Percentiles rank a stretch among this genome's conserved stretches.
Evolutionary conservation across 345 rosid genomes (phyloP).

Genomic region (Turnera subulata): DNA sequence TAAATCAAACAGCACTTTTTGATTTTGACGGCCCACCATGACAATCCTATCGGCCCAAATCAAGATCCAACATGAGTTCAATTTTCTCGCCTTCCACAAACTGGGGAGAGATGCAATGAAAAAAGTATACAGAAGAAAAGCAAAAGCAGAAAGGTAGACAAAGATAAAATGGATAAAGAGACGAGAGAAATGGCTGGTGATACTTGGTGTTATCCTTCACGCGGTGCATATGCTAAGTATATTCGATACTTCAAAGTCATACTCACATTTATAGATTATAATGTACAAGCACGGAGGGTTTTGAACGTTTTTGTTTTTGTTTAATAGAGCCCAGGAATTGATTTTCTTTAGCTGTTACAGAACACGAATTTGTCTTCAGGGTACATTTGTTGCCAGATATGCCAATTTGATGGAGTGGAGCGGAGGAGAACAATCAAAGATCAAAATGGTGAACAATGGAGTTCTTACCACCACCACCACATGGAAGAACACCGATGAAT

Average conservation of each 20-base stretch:
- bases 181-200: constrained; percentile 71
- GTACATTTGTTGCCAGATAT: too few relatives aligned
- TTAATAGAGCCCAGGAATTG: too few relatives aligned
- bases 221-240: constrained; percentile 93
- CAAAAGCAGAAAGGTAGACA: constrained; percentile 12
- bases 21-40: too few relatives aligned
- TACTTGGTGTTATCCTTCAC: constrained; percentile 75
- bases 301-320: too few relatives aligned
- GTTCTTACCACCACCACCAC: not conserved
- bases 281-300: too few relatives aligned
- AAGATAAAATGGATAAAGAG: constrained; percentile 54
- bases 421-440: too few relatives aligned
- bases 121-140: constrained; percentile 13
- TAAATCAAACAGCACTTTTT: too few relatives aligned
- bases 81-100: not conserved
- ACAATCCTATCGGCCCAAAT: too few relatives aligned
- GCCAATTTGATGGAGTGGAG: too few relatives aligned
- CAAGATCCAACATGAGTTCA: not conserved
- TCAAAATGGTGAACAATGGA: not conserved
- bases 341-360: too few relatives aligned
- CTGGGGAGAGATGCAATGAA: not conserved
- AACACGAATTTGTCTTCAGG: too few relatives aligned
- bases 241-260: constrained; percentile 98
- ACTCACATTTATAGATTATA: too few relatives aligned
- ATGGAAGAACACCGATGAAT: not conserved